Conservation (phyloP, 805 yeast genomes). For the Kodamaea hsintzibuensis region DNA sequence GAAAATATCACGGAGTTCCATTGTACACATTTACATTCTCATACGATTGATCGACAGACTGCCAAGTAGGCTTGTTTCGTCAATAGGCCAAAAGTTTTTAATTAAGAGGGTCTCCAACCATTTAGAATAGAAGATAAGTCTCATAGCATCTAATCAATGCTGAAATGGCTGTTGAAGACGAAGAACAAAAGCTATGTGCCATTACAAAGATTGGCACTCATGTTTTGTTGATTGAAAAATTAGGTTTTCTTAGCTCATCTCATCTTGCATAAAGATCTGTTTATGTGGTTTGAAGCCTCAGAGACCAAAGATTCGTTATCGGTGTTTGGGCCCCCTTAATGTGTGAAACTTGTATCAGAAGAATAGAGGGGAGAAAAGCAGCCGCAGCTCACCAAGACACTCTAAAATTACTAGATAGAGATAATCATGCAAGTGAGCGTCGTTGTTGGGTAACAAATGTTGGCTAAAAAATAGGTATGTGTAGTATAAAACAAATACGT, state of each 20-base stretch:
- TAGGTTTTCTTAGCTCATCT: not conserved
- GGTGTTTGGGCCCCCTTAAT: not conserved
- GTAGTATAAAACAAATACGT: not conserved
- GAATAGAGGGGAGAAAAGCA: not conserved
- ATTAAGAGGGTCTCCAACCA: not conserved
- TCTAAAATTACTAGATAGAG: not conserved
- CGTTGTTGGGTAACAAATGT: not conserved
- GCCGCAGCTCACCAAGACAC: too few relatives aligned
- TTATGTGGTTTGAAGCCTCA: not conserved
- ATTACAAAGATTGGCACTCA: too few relatives aligned
- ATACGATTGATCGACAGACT: not conserved
- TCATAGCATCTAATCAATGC: not conserved
- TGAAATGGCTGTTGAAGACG: not conserved
- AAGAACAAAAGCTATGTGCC: too few relatives aligned
- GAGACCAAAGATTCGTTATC: not conserved
- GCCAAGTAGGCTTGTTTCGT: not conserved
- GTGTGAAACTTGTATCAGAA: too few relatives aligned
- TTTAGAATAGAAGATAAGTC: not conserved
- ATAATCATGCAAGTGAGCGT: not conserved
- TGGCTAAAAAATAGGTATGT: not conserved
- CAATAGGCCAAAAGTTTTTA: not conserved
- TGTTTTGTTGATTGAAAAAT: not conserved
- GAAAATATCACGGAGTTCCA: not conserved
- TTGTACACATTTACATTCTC: not conserved
- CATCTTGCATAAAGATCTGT: slow-evolving; percentile 1